Base-by-base conservation (phyloP, 2,329 filamentous ascomycete species). In the Aspergillus bombycis region DNA sequence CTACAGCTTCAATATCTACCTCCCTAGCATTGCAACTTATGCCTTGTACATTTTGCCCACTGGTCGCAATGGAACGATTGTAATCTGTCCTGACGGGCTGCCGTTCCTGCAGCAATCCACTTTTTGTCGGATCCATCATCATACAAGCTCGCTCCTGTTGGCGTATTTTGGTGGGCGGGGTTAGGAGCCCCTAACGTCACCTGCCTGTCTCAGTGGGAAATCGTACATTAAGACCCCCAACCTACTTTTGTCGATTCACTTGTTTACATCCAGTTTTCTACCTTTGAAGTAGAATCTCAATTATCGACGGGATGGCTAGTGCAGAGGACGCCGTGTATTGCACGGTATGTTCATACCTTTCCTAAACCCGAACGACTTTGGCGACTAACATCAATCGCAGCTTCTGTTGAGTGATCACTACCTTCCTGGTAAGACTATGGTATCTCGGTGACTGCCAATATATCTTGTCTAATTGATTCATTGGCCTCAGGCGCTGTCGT, bases 401-500 rank as follows among this genome's bases (percentile, higher is more conserved):
- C 91, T 99, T 78, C 88, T 98, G 62, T 84, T 96, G 82, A 97
- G 88, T 82, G 94, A 99, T 81, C 87, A 87, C 67, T 99, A 99
- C 79, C 87, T 99, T 57, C 94, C 95, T 77, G 94, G 94, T 96
- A 84, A 73, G 80, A 78, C 48, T 64, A 64, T 65, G 57, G 36
- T 45, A 14, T 34, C 41, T 58, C 32, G 38, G 26, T 34, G 8
- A 34, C 8, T 21, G 36, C 38, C 48, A 41, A 52, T 53, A 34
- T 36, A 26, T 30, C 28, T 14, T 55, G 55, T 63, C 60, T 66
- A 65, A 67, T 60, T 21, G 10, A 62, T 66, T 59, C 68, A 62
- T 66, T 64, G 61, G 59, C 57, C 67, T 55, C 68, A 96, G 94
- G 95, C 78, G 94, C 94, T 64, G 88, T 95, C 71, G 94, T 99